Evolutionary conservation across 257 asterid genomes (phyloP).

Genomic region (Nicotiana undulata): DNA sequence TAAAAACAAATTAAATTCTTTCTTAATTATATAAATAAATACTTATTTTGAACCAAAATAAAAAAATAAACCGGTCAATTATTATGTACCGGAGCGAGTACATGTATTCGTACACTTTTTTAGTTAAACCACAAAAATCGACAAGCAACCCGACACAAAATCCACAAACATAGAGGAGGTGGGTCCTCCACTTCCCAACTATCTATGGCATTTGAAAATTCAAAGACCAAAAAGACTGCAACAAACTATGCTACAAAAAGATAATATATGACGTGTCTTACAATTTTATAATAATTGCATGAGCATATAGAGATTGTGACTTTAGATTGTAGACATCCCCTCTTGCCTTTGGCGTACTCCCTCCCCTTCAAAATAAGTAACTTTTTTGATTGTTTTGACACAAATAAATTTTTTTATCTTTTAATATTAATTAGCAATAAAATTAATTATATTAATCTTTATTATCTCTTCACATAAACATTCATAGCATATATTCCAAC

Average conservation of each 20-base stretch:
- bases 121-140: constrained; percentile 4
- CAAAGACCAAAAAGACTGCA: constrained; percentile 24
- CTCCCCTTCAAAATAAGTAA: too few relatives aligned
- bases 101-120: not conserved
- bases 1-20: too few relatives aligned
- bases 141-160: constrained; percentile 30
- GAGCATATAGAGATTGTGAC: constrained; percentile 42
- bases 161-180: constrained; percentile 22
- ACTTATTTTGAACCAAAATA: too few relatives aligned
- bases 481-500: too few relatives aligned
- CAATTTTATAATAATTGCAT: constrained; percentile 36
- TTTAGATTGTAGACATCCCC: constrained; percentile 18
- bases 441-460: too few relatives aligned
- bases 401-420: too few relatives aligned
- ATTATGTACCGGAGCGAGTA: too few relatives aligned
- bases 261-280: constrained; percentile 28
- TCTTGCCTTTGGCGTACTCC: constrained; percentile 10
- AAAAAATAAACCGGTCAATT: too few relatives aligned
- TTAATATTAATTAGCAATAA: too few relatives aligned
- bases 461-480: too few relatives aligned
- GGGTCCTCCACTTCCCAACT: constrained; percentile 9
- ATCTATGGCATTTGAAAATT: constrained; percentile 17
- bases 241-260: constrained; percentile 43
- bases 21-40: too few relatives aligned
- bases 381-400: too few relatives aligned